Conservation (phyloP, 2,329 filamentous ascomycete species). For the Phyllosticta citribraziliensis region DNA sequence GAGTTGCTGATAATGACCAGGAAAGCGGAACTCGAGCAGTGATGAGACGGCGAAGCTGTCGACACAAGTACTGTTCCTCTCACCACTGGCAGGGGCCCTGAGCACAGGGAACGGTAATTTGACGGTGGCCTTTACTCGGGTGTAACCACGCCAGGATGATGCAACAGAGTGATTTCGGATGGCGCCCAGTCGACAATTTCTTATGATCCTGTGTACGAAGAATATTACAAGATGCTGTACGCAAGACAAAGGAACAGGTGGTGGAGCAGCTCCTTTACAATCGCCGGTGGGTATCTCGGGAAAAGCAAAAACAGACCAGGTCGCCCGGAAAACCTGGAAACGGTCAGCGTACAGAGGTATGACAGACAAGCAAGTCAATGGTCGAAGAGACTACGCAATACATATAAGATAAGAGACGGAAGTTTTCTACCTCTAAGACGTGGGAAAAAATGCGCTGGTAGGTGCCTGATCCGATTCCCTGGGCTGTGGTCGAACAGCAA, state of each 20-base stretch:
- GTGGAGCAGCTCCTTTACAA: neutral
- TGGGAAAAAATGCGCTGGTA: neutral
- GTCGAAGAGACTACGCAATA: neutral
- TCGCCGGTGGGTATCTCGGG: neutral
- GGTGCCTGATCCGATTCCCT: constrained; percentile 25
- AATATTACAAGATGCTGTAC: neutral
- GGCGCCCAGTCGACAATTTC: neutral
- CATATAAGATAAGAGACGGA: neutral
- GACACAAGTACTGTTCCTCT: neutral
- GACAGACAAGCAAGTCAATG: neutral
- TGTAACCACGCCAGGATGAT: constrained; percentile 1
- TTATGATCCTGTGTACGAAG: neutral
- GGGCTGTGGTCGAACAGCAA: constrained; percentile 12
- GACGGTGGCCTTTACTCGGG: constrained; percentile 4
- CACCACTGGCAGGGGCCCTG: neutral
- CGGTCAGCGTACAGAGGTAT: neutral
- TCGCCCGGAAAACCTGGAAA: neutral
- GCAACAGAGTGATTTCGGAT: constrained; percentile 2
- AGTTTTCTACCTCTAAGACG: neutral
- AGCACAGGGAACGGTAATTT: neutral
- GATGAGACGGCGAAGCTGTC: neutral
- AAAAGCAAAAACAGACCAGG: neutral
- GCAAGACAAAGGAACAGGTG: neutral
- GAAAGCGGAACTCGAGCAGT: neutral
- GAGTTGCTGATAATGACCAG: neutral